These are phyloP conservation scores for Boletus sp. DNA, from an alignment of 768 basidiomycete genomes.

Conservation along the genomic window DNA sequence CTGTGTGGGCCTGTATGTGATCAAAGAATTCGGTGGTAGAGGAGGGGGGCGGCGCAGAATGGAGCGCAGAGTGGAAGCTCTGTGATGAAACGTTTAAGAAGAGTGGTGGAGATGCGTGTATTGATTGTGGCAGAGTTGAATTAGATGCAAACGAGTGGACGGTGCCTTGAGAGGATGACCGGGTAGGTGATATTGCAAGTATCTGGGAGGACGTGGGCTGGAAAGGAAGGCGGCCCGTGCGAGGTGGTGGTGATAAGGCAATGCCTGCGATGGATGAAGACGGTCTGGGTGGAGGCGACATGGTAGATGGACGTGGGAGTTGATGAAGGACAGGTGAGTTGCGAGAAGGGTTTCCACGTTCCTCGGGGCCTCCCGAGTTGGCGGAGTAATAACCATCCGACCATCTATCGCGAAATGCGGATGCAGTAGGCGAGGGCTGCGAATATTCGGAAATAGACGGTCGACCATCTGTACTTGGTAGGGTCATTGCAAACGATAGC, in stretches of 20 bases:
- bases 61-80: constrained; percentile 43
- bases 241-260: constrained; percentile 55
- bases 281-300: constrained; percentile 59
- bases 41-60: constrained; percentile 60
- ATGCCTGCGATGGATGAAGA: constrained; percentile 58
- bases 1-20: constrained; percentile 62
- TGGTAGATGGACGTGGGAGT: constrained; percentile 24
- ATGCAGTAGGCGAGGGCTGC: constrained; percentile 69
- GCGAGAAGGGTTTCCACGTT: constrained; percentile 14
- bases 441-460: constrained; percentile 67
- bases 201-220: constrained; percentile 17
- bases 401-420: constrained; percentile 69
- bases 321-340: constrained; percentile 20
- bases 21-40: constrained; percentile 76
- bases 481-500: constrained; percentile 51
- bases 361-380: constrained; percentile 20
- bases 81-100: constrained; percentile 47
- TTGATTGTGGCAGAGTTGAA: constrained; percentile 23
- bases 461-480: constrained; percentile 38
- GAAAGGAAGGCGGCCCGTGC: constrained; percentile 18
- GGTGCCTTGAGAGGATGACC: constrained; percentile 31
- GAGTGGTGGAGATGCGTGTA: constrained; percentile 24
- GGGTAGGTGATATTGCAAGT: constrained; percentile 14
- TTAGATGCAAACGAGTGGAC: constrained; percentile 30
- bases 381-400: constrained; percentile 34